Conservation (phyloP, 1,284 basidiomycete species). For the Rhizoctonia solani region DNA sequence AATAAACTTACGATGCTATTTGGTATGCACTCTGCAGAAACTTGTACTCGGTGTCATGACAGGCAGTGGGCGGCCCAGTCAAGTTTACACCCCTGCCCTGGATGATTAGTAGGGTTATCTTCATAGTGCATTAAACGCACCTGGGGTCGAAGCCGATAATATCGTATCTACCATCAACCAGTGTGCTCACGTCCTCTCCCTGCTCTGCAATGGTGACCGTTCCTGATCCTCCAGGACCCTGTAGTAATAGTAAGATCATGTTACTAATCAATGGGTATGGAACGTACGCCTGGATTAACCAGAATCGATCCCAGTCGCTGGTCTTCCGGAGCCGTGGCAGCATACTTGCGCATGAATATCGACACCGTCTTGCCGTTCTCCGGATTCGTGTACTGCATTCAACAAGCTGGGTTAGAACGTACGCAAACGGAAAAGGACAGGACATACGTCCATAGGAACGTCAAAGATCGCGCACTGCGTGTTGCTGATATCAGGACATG, state of each 20-base stretch:
- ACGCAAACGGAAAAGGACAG: neutral
- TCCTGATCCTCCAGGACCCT: conserved; percentile 41
- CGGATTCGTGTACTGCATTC: conserved; percentile 11
- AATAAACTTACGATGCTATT: neutral
- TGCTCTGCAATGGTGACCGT: conserved; percentile 11
- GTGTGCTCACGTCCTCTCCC: conserved; percentile 22
- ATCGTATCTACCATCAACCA: conserved; percentile 39
- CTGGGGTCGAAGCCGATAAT: conserved; percentile 31
- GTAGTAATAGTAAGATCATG: neutral
- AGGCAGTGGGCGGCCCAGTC: conserved; percentile 13
- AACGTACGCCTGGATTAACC: conserved; percentile 38
- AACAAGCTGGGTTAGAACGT: neutral
- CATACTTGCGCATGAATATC: conserved; percentile 41
- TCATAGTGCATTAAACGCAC: conserved; percentile 35
- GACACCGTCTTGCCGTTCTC: conserved; percentile 33
- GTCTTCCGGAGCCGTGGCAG: conserved; percentile 31
- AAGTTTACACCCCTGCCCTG: neutral
- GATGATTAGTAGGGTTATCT: neutral
- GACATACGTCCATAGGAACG: conserved; percentile 21
- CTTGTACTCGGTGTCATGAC: conserved; percentile 17
- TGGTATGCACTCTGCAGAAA: neutral
- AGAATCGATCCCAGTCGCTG: conserved; percentile 38
- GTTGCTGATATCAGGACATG: conserved; percentile 8
- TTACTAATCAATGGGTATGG: too few species aligned
- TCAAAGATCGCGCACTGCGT: conserved; percentile 29